These are phyloP conservation scores for Cyclotella choctawhatcheeana DNA, from an alignment of 108 stramenopile genomes.

Conservation along the genomic window DNA sequence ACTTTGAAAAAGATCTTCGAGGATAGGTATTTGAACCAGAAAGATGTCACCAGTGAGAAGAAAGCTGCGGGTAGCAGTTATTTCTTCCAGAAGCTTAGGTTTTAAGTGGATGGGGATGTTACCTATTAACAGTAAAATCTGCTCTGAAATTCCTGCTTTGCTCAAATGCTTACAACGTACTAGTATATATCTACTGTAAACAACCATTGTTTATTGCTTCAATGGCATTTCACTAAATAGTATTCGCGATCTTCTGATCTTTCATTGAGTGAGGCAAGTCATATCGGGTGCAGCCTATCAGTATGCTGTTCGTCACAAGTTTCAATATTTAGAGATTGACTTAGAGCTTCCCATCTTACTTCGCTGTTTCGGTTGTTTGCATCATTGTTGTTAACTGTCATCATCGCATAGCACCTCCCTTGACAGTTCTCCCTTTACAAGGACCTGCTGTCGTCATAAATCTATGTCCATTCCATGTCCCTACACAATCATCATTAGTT, in stretches of 20 bases:
- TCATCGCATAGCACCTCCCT: slow-evolving; percentile 81
- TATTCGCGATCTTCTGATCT: too few species aligned
- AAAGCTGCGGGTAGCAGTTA: slow-evolving; percentile 94
- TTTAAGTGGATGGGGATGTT: slow-evolving; percentile 66
- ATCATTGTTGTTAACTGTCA: too few species aligned
- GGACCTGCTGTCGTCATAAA: slow-evolving; percentile 85
- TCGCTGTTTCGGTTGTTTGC: background rate
- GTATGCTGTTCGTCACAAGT: background rate
- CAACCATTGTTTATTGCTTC: too few species aligned
- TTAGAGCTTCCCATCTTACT: background rate
- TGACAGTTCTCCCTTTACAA: slow-evolving; percentile 75
- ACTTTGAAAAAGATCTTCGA: slow-evolving; percentile 95
- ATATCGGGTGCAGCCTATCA: too few species aligned
- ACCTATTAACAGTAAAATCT: background rate
- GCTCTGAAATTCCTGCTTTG: background rate
- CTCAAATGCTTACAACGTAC: too few species aligned
- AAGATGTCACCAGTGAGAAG: slow-evolving; percentile 92
- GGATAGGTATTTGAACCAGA: slow-evolving; percentile 93
- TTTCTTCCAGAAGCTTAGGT: slow-evolving; percentile 97
- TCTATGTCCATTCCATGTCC: slow-evolving; percentile 85
- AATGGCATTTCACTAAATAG: too few species aligned
- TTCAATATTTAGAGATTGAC: background rate
- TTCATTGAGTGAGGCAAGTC: too few species aligned
- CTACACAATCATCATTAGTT: slow-evolving; percentile 79
- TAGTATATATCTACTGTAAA: too few species aligned